Evolutionary conservation across 2,329 filamentous ascomycete species (phyloP).

Genomic region (Aspergillus texensis): DNA sequence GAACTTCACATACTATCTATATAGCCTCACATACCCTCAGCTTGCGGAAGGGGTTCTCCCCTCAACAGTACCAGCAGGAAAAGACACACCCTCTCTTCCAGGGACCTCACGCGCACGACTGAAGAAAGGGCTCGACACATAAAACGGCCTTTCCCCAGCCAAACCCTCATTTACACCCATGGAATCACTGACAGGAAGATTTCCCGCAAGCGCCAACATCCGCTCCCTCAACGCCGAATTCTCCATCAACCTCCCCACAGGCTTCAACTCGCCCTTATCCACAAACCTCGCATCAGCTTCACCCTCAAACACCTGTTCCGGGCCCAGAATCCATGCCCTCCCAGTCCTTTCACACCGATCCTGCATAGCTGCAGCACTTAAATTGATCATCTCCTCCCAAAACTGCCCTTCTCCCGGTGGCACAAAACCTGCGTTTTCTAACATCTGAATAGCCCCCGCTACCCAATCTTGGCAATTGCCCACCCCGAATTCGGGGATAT

Average conservation of each 20-base stretch:
- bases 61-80: neutral
- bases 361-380: conserved; percentile 17
- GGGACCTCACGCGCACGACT: conserved; percentile 7
- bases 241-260: conserved; percentile 15
- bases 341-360: conserved; percentile 10
- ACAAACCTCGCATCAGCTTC: conserved; percentile 22
- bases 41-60: neutral
- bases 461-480: conserved; percentile 23
- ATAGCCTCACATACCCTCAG: neutral
- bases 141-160: conserved; percentile 14
- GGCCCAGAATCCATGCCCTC: conserved; percentile 19
- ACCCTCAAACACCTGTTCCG: conserved; percentile 10
- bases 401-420: conserved; percentile 16
- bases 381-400: conserved; percentile 24
- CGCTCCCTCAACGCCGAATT: conserved; percentile 13
- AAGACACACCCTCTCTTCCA: neutral
- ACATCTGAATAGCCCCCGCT: conserved; percentile 12
- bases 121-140: conserved; percentile 23
- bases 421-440: conserved; percentile 12
- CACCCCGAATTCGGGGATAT: conserved; percentile 23
- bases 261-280: conserved; percentile 6
- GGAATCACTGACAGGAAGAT: neutral
- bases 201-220: conserved; percentile 17
- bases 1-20: too few species aligned
- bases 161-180: neutral